Evolutionary conservation across 768 basidiomycete species (phyloP), one percentile per base, ranked within the genome.

Genomic region (Pleurotus giganteus): DNA sequence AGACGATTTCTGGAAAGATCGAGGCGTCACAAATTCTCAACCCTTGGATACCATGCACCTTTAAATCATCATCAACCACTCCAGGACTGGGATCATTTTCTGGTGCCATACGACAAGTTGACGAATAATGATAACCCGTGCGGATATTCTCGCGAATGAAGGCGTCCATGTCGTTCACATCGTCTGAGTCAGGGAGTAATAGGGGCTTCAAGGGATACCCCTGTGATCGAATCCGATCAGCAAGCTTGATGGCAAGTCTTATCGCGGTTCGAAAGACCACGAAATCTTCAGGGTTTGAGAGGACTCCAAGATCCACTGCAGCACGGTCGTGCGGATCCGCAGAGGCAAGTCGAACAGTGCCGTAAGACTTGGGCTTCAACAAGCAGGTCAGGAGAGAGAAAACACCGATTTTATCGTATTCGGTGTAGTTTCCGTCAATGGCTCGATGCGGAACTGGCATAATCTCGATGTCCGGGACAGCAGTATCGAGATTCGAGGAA

Each of bases 21-120:
- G 76, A 77, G n/a, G 77, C 78, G 64, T 81, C 79, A 45, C 75
- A 79, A 13, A 79, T 72, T 34, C 77, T 66, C 57, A 81, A 58
- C 0, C 74, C 73, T 23, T 71, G 60, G 7, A 81, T 54, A 9
- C 77, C 77, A 58, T 66, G 63, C 17, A 68, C 66, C 13, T 60
- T 47, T 49, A 68, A 45, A 23, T 56, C 28, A 11, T 58, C 24
- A 43, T 66, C 64, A 1, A 68, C 64, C 12, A 68, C 66, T 3
- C 66, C 66, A 36, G 34, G 34, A 11, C n/a, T 9, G n/a, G 2
- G 3, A 17, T 66, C 69, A 27, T 75, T 61, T 41, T 71, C 67
- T 3, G 74, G 73, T 2, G 72, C 74, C 78, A 81, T 80, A 23
- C 74, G 69, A 56, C 77, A 79, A 11, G 77, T 76, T 21, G 73